These are phyloP conservation scores for Botrytis medusae DNA, from an alignment of 2,329 filamentous ascomycete genomes.

Conservation along the genomic window DNA sequence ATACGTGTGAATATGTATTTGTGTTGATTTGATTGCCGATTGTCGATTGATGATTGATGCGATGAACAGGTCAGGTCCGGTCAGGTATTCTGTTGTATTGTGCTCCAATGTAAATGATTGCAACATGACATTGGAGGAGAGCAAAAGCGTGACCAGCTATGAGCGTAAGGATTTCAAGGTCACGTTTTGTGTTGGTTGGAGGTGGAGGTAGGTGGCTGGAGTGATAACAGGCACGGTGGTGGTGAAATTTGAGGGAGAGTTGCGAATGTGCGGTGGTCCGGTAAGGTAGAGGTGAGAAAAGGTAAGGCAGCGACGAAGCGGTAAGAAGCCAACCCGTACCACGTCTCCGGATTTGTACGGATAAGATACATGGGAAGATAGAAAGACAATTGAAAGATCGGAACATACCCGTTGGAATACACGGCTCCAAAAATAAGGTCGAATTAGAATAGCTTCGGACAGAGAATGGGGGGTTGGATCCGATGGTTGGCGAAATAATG, in stretches of 20 bases:
- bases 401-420: conserved; percentile 15
- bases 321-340: background rate
- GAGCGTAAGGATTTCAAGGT: background rate
- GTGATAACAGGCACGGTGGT: background rate
- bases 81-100: background rate
- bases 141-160: background rate
- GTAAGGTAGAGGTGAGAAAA: background rate
- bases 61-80: background rate
- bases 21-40: background rate
- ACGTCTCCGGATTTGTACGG: background rate
- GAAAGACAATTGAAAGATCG: conserved; percentile 3
- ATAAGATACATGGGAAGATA: background rate
- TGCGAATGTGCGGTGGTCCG: background rate
- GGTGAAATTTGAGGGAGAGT: background rate
- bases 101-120: background rate
- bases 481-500: conserved; percentile 13
- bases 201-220: background rate
- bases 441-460: background rate
- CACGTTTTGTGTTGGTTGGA: conserved; percentile 9
- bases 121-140: background rate
- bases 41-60: background rate
- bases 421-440: conserved; percentile 15
- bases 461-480: conserved; percentile 4
- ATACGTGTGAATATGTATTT: background rate
- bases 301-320: conserved; percentile 13